Conservation (phyloP, 2,329 filamentous ascomycete species). For the Botrytis pseudocinerea region DNA sequence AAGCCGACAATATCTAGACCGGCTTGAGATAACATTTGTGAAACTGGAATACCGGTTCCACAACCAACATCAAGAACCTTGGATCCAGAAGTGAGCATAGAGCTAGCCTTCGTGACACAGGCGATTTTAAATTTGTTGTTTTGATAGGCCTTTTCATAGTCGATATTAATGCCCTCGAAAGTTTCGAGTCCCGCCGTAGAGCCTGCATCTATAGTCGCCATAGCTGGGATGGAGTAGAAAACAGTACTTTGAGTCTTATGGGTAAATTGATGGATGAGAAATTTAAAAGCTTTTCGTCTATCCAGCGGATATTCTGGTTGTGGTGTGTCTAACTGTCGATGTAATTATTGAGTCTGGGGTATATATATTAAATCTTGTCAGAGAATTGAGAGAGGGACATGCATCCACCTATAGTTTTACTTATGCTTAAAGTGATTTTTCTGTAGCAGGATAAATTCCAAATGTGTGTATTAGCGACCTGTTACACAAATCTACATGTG, state of each 20-base stretch:
- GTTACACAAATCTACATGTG: too few species aligned
- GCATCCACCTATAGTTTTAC: too few species aligned
- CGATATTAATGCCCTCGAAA: slow-evolving; percentile 20
- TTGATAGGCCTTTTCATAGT: slow-evolving; percentile 19
- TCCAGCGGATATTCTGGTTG: not conserved
- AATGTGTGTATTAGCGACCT: too few species aligned
- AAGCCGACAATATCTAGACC: slow-evolving; percentile 28
- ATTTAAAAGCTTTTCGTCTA: not conserved
- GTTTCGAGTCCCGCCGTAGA: slow-evolving; percentile 32
- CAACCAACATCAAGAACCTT: slow-evolving; percentile 40
- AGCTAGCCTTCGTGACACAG: slow-evolving; percentile 1
- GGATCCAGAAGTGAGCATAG: not conserved
- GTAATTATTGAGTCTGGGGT: not conserved
- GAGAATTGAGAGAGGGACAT: too few species aligned
- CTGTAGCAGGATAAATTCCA: too few species aligned
- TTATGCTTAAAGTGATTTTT: too few species aligned
- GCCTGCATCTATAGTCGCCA: slow-evolving; percentile 21
- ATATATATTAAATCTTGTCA: too few species aligned
- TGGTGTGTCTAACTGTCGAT: not conserved
- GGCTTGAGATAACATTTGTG: slow-evolving; percentile 34
- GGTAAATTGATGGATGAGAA: not conserved
- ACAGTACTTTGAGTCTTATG: not conserved
- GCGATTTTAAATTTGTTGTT: slow-evolving; percentile 14
- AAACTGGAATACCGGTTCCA: slow-evolving; percentile 40
- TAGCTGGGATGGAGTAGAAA: not conserved